Evolutionary conservation across 306 rosid species (phyloP).

Genomic region (Medicago lupulina): DNA sequence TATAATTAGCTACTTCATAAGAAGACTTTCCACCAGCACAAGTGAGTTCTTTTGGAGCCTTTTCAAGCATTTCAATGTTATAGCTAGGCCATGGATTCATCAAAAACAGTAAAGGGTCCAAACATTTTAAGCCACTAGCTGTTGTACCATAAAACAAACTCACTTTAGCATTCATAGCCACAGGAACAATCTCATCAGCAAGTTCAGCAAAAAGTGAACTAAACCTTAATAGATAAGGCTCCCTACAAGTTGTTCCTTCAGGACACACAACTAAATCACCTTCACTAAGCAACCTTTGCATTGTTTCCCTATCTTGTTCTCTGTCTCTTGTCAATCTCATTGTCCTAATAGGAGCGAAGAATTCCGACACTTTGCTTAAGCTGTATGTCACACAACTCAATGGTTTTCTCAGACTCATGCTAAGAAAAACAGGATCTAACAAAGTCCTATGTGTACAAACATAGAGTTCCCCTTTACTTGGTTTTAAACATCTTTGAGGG

Average conservation of each 20-base stretch:
- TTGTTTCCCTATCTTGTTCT: slow-evolving; percentile 22
- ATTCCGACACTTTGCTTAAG: slow-evolving; percentile 34
- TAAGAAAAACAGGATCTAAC: slow-evolving; percentile 76
- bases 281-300: slow-evolving; percentile 36
- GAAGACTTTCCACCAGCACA: slow-evolving; percentile 38
- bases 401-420: slow-evolving; percentile 53
- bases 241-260: slow-evolving; percentile 47
- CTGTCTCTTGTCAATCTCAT: slow-evolving; percentile 41
- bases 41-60: slow-evolving; percentile 19
- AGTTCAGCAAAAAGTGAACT: slow-evolving; percentile 43
- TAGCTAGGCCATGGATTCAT: slow-evolving; percentile 40
- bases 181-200: slow-evolving; percentile 43
- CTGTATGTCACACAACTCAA: slow-evolving; percentile 82
- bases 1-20: slow-evolving; percentile 38
- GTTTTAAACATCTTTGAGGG: slow-evolving; percentile 12
- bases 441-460: slow-evolving; percentile 85
- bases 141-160: slow-evolving; percentile 44
- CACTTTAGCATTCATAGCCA: slow-evolving; percentile 19
- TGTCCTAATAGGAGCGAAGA: slow-evolving; percentile 32
- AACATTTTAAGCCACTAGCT: slow-evolving; percentile 35
- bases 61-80: slow-evolving; percentile 27
- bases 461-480: slow-evolving; percentile 62
- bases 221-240: slow-evolving; percentile 39
- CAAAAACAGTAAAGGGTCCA: slow-evolving; percentile 35
- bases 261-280: slow-evolving; percentile 43